These are phyloP conservation scores for Candida chilensis DNA, from an alignment of 805 yeast species.

Conservation along the genomic window DNA sequence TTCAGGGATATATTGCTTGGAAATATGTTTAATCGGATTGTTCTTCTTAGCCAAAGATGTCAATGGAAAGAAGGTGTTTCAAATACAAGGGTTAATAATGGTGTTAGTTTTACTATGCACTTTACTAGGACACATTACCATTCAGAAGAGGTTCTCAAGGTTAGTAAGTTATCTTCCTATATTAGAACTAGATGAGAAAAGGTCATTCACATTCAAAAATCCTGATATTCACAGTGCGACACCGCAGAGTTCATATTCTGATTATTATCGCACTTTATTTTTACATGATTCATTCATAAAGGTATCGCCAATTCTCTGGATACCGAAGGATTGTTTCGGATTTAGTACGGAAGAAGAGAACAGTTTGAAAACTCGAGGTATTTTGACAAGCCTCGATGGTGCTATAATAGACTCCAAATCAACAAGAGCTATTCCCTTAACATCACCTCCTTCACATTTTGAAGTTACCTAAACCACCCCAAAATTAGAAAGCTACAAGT, in stretches of 20 bases:
- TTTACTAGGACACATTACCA: conserved; percentile 43
- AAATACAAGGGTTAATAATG: conserved; percentile 44
- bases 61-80: conserved; percentile 31
- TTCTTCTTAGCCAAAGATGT: conserved; percentile 52
- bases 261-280: conserved; percentile 8
- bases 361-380: neutral
- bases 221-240: neutral
- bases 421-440: neutral
- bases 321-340: conserved; percentile 12
- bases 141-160: conserved; percentile 29
- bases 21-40: conserved; percentile 69
- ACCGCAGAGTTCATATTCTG: neutral
- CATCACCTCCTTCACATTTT: too few relatives aligned
- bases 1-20: conserved; percentile 75
- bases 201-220: conserved; percentile 1
- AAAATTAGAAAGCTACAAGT: too few relatives aligned
- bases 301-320: conserved; percentile 26
- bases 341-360: neutral
- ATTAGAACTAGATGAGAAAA: conserved; percentile 7
- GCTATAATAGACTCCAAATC: neutral
- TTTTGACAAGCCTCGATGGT: neutral
- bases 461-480: too few relatives aligned
- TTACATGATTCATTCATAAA: conserved; percentile 28
- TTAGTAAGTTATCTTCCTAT: conserved; percentile 21
- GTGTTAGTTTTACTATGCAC: conserved; percentile 42